Percentiles rank a stretch among this genome's conserved stretches.
Evolutionary conservation across 768 basidiomycete genomes (phyloP).

Genomic region (Dioszegia hungarica): DNA sequence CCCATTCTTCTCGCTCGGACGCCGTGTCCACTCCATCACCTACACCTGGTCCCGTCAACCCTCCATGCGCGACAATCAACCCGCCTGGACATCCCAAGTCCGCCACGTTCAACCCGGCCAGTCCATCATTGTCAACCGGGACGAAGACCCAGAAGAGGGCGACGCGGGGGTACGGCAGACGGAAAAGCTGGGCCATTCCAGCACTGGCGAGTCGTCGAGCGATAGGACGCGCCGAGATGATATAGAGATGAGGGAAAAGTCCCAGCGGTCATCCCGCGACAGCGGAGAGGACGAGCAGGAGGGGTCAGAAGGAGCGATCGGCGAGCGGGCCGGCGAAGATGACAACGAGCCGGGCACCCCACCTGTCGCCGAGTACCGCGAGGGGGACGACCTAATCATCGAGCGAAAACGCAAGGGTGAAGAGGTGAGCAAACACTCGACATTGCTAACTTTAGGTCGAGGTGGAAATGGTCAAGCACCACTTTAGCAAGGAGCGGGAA

Average conservation of each 20-base stretch:
- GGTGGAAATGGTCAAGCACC: constrained; percentile 60
- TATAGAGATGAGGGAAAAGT: constrained; percentile 25
- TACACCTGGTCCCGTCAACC: constrained; percentile 84
- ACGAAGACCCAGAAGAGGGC: constrained; percentile 55
- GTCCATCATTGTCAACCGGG: constrained; percentile 80
- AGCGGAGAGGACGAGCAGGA: constrained; percentile 15
- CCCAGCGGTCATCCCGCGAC: constrained; percentile 14
- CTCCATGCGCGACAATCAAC: constrained; percentile 51
- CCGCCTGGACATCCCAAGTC: constrained; percentile 81
- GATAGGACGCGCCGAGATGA: constrained; percentile 38
- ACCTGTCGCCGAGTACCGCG: constrained; percentile 60
- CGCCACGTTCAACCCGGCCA: constrained; percentile 65
- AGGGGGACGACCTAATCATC: constrained; percentile 64
- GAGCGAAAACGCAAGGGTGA: constrained; percentile 62
- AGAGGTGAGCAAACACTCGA: constrained; percentile 52
- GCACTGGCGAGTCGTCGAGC: constrained; percentile 13
- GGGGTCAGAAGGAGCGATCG: constrained; percentile 17
- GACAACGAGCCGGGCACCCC: constrained; percentile 39
- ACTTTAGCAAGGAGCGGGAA: constrained; percentile 34
- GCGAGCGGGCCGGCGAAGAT: constrained; percentile 21
- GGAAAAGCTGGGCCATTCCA: constrained; percentile 19
- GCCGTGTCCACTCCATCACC: constrained; percentile 83
- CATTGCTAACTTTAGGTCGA: constrained; percentile 48
- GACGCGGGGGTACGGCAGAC: constrained; percentile 53
- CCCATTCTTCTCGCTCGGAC: constrained; percentile 85